A percentile compares a stretch with the other conserved stretches of the same genome.
Conservation (phyloP, 306 rosid species). For the Quercus dentata region DNA sequence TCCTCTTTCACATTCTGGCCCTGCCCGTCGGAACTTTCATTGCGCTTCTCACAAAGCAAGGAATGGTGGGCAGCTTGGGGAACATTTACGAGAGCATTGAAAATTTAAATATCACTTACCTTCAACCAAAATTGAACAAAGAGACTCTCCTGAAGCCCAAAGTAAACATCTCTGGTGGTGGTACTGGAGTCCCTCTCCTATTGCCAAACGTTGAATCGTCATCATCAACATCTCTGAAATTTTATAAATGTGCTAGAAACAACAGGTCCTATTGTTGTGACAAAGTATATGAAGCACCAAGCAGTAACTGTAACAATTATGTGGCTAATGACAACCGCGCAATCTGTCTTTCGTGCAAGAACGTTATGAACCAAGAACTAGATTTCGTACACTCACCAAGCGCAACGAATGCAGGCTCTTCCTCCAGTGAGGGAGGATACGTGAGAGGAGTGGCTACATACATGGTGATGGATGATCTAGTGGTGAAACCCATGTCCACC, state of each 20-base stretch:
- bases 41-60: background rate
- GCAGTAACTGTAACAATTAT: too few species aligned
- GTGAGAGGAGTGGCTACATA: slow-evolving; percentile 27
- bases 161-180: too few species aligned
- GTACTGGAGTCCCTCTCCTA: too few species aligned
- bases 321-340: background rate
- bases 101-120: background rate
- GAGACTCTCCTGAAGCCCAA: too few species aligned
- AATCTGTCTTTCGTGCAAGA: background rate
- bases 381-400: background rate
- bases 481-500: slow-evolving; percentile 26
- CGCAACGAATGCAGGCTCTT: background rate
- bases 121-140: background rate
- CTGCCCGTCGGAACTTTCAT: slow-evolving; percentile 14
- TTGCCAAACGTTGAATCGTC: too few species aligned
- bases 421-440: slow-evolving; percentile 1
- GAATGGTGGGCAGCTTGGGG: too few species aligned
- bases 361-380: fast-evolving
- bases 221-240: too few species aligned
- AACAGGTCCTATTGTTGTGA: too few species aligned
- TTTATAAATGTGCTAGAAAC: too few species aligned
- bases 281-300: too few species aligned
- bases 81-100: slow-evolving; percentile 11
- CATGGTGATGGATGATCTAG: slow-evolving; percentile 38
- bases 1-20: slow-evolving; percentile 14